phyloP scores from a whole-genome alignment of 768 basidiomycete genomes.

The Hydnum rufescens region DNA sequence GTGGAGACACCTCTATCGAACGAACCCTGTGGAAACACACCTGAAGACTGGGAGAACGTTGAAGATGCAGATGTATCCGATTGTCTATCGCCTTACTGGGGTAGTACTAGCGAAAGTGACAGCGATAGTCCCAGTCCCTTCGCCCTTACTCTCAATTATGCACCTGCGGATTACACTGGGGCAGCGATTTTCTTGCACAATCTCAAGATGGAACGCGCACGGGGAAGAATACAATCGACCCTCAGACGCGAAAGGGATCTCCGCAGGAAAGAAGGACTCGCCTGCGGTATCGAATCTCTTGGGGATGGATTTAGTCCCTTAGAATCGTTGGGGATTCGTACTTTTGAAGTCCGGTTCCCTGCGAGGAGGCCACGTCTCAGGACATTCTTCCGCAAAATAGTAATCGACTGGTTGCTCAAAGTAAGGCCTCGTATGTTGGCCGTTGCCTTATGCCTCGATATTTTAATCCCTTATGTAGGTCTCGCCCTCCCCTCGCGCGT shows the following conservation, averaged over 20 bases:
- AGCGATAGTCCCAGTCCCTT: no score
- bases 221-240: background rate
- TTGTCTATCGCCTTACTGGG: no score
- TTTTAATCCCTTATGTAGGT: background rate
- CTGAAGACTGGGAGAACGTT: no score
- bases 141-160: no score
- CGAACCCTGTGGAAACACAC: no score
- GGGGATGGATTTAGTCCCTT: background rate
- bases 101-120: no score
- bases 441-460: background rate
- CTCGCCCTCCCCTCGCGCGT: background rate
- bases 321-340: background rate
- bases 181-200: no score
- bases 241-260: background rate
- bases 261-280: background rate
- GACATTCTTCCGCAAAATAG: background rate
- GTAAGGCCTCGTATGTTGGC: background rate
- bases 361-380: no score
- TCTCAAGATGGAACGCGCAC: no score
- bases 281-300: background rate
- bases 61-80: no score
- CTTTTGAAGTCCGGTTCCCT: background rate
- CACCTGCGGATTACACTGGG: no score
- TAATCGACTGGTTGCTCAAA: background rate
- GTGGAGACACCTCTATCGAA: no score